A percentile compares a stretch with the other conserved stretches of the same genome.
phyloP scores from a whole-genome alignment of 768 basidiomycete species.

The Lyophyllum shimeji region DNA sequence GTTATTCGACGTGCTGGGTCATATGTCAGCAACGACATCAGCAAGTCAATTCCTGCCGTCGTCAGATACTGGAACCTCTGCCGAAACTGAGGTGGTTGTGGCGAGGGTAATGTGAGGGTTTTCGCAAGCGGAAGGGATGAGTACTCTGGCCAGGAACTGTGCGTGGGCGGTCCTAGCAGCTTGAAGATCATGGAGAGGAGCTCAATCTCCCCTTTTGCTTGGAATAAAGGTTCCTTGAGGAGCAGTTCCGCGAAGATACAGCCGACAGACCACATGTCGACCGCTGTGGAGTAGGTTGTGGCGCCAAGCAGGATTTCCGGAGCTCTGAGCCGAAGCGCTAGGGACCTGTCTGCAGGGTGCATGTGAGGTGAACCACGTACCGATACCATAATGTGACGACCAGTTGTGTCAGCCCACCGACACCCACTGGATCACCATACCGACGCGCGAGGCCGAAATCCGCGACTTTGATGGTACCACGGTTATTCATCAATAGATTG shows the following conservation, averaged over 20 bases:
- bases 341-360: conserved; percentile 3
- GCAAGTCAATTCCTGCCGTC: conserved; percentile 78
- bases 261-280: conserved; percentile 99
- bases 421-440: conserved; percentile 94
- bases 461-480: conserved; percentile 97
- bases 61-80: conserved; percentile 87
- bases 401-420: conserved; percentile 96
- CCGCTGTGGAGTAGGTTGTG: conserved; percentile 89
- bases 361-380: conserved; percentile 41
- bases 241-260: conserved; percentile 98
- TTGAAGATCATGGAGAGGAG: conserved; percentile 93
- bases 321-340: conserved; percentile 51
- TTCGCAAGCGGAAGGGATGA: conserved; percentile 77
- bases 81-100: conserved; percentile 74
- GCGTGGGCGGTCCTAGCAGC: conserved; percentile 91
- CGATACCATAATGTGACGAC: conserved; percentile 99
- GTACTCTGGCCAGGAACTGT: conserved; percentile 85
- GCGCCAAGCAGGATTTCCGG: conserved; percentile 95
- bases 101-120: conserved; percentile 71
- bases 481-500: conserved; percentile 98
- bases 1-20: conserved; percentile 85
- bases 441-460: conserved; percentile 96
- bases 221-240: conserved; percentile 94
- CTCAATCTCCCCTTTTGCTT: conserved; percentile 94
- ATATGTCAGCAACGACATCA: conserved; percentile 82